Evolutionary conservation across 2,329 filamentous ascomycete species (phyloP), one percentile per base, ranked within the genome.

Genomic region (Cryphonectria parasitica): DNA sequence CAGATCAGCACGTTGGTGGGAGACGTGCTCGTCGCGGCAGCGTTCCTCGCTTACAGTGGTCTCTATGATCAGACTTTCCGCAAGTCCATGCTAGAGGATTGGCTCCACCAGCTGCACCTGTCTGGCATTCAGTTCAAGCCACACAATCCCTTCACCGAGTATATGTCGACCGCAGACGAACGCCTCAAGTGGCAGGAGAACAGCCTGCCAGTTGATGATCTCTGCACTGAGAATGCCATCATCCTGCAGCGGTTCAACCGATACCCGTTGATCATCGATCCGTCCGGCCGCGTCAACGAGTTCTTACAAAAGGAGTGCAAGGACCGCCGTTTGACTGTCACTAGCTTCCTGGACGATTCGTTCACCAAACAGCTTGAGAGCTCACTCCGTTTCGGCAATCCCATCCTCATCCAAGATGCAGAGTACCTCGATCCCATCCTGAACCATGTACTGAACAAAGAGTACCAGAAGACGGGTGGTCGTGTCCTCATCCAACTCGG

Each of bases 341-440:
- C 96, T 0, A 98, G 96, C 82, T 99, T 99, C 88, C 82, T 99
- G 79, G 97, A 99, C 78, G 95, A 97, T 79, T 97, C 94, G 0
- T 99, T 99, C 80, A 96, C 96, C 73, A 99, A 99, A 82, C 96
- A 99, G 79, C 86, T 99, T 22, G 96, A 99, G 83, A 98, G 95
- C 78, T 96, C 96, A 25, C 86, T 99, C 73, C 93, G 96, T 78
- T 99, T 99, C 82, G 96, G 96, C 78, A 99, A 99, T 78, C 95
- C 96, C 1, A 99, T 99, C 75, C 89, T 99, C 72, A 99, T 99
- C 72, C 96, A 99, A 81, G 96, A 99, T 80, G 97, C 96, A 0
- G 97, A 99, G 82, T 93, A 99, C 79, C 85, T 99, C 70, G 96
- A 99, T 78, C 97, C 97, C 0, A 95, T 99, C 71, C 90, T 99